A percentile compares a stretch with the other conserved stretches of the same genome.
These are phyloP conservation scores for Clavariopsis aquatica DNA, from an alignment of 495 filamentous ascomycete species.

Conservation along the genomic window DNA sequence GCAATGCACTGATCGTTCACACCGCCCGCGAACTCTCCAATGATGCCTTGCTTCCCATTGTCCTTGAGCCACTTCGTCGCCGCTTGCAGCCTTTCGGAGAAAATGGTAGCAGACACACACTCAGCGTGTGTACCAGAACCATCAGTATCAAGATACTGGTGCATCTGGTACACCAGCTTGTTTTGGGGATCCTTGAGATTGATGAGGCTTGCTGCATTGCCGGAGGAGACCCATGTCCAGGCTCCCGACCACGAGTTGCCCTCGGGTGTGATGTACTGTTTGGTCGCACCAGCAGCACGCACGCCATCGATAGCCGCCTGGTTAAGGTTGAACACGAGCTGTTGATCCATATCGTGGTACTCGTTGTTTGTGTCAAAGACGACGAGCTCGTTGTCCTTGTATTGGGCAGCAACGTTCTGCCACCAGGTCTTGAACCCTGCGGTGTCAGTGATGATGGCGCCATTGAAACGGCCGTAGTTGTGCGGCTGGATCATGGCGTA, in stretches of 20 bases:
- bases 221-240: conserved; percentile 56
- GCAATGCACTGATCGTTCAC: conserved; percentile 63
- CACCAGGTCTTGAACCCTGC: conserved; percentile 65
- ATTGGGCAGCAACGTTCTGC: conserved; percentile 61
- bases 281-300: conserved; percentile 68
- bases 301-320: conserved; percentile 75
- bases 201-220: conserved; percentile 57
- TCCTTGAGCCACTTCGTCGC: conserved; percentile 71
- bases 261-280: conserved; percentile 73
- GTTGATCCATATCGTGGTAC: conserved; percentile 71
- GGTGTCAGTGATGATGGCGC: conserved; percentile 65
- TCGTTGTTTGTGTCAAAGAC: conserved; percentile 77
- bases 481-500: conserved; percentile 72
- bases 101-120: conserved; percentile 68
- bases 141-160: conserved; percentile 64
- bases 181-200: conserved; percentile 61
- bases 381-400: conserved; percentile 61
- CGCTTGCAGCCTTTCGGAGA: conserved; percentile 60
- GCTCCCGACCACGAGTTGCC: conserved; percentile 69
- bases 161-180: conserved; percentile 64
- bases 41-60: conserved; percentile 66
- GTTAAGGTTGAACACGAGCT: conserved; percentile 70
- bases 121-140: conserved; percentile 60
- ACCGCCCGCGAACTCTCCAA: conserved; percentile 75
- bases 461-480: conserved; percentile 70